Evolutionary conservation across 2,329 filamentous ascomycete genomes (phyloP), one percentile per base, ranked within the genome.

Genomic region (Ophiocordyceps robertsii): DNA sequence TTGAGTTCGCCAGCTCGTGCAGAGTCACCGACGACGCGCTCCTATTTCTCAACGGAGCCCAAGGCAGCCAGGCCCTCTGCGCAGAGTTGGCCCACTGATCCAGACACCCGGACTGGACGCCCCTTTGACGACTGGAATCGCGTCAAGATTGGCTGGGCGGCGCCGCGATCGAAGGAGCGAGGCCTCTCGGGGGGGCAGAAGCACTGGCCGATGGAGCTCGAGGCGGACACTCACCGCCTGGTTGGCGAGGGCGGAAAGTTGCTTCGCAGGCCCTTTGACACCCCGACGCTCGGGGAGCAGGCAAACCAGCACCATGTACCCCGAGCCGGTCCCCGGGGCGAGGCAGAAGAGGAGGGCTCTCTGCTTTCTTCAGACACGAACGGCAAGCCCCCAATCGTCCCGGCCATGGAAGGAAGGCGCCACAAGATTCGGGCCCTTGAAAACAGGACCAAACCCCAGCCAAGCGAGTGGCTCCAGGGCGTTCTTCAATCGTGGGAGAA

Each of bases 401-500:
- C 21, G 10, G 10, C 35, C 12, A 4, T 19, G 4, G 27, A 32
- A 24, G 8, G n/a, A 10, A 6, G 14, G 32, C 44, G 8, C 14
- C 2, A 24, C n/a, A 16, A 41, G n/a, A 21, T 4, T 29, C 46
- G 36, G 7, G 27, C 30, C 27, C 27, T 43, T 30, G 37, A 48
- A 32, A 40, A 37, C 19, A 33, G 42, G 36, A 29, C 29, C 3
- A 47, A 47, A 30, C 44, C 30, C 8, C 44, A 52, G 24, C 49
- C 51, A 8, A 63, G 55, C 38, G 49, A 57, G 10, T 87, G 82
- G 82, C 61, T 88, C 3, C 65, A 69, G 9, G 62, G 69, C 7
- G 52, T 90, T 7, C 59, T 87, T 1, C 58, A 68, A 31, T 67
- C 66, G 9, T 94, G 86, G 85, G 61, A 82, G 9, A 94, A 89